Conservation (phyloP, 2,329 filamentous ascomycete genomes). For the Cladophialophora yegresii region DNA sequence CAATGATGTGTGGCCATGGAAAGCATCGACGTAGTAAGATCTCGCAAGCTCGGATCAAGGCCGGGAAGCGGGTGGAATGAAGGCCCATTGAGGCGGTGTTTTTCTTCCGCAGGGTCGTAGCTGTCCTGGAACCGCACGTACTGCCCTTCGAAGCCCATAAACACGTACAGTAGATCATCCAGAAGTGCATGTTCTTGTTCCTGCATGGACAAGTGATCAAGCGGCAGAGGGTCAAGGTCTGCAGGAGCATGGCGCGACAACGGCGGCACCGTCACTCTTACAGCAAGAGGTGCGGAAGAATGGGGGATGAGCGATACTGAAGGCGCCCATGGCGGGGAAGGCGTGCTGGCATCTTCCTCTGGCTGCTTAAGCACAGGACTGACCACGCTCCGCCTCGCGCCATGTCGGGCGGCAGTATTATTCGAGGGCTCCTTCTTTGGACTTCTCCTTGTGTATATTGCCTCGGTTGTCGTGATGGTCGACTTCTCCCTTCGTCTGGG, state of each 20-base stretch:
- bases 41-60: conserved; percentile 85
- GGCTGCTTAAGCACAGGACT: conserved; percentile 25
- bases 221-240: conserved; percentile 65
- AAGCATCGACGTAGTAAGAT: conserved; percentile 84
- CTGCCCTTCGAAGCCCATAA: conserved; percentile 98
- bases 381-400: conserved; percentile 13
- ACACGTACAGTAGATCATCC: conserved; percentile 88
- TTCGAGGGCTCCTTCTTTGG: conserved; percentile 50
- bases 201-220: conserved; percentile 73
- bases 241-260: conserved; percentile 67
- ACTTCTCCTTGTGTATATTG: conserved; percentile 53
- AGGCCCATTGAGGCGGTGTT: conserved; percentile 81
- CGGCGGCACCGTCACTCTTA: conserved; percentile 63
- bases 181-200: conserved; percentile 83
- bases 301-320: conserved; percentile 72
- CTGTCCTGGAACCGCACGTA: conserved; percentile 84
- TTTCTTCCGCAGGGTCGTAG: conserved; percentile 82
- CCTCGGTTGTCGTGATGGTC: conserved; percentile 44
- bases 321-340: conserved; percentile 68
- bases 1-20: conserved; percentile 93
- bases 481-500: conserved; percentile 40
- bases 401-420: conserved; percentile 25
- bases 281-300: conserved; percentile 71
- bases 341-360: conserved; percentile 43
- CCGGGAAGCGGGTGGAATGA: conserved; percentile 76